phyloP scores from a whole-genome alignment of 2,329 filamentous ascomycete genomes.

The Fusarium citri region DNA sequence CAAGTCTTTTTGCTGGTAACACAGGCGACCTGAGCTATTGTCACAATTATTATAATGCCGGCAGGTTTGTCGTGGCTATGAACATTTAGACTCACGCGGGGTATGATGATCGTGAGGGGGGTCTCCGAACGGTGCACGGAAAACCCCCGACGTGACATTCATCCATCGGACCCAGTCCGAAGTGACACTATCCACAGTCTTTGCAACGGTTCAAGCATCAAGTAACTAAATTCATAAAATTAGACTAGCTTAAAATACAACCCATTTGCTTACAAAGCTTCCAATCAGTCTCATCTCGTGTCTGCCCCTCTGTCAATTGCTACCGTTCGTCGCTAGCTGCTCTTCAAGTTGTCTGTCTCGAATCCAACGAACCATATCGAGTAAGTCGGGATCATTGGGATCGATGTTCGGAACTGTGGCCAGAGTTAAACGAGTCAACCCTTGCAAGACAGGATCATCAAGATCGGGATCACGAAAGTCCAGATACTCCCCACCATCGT shows the following conservation, averaged over 20 bases:
- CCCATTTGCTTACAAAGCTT: neutral
- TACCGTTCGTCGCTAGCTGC: neutral
- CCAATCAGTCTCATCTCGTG: neutral
- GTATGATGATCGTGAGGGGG: neutral
- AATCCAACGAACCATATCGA: neutral
- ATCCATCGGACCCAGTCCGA: neutral
- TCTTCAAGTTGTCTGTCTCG: neutral
- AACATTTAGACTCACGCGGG: neutral
- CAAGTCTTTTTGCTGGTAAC: neutral
- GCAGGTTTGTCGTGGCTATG: neutral
- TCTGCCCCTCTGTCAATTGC: neutral
- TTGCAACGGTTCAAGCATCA: neutral
- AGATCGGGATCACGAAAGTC: no score
- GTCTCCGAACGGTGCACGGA: neutral
- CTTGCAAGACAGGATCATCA: no score
- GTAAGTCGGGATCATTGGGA: neutral
- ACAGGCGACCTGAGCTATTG: neutral
- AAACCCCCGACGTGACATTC: neutral
- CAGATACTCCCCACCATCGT: no score
- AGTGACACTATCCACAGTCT: neutral
- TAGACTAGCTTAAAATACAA: neutral
- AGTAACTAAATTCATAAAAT: neutral
- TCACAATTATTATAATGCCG: neutral
- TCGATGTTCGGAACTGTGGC: neutral
- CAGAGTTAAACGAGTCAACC: no score